These are phyloP conservation scores for Aspergillus campestris DNA, from an alignment of 495 filamentous ascomycete genomes.

Conservation along the genomic window DNA sequence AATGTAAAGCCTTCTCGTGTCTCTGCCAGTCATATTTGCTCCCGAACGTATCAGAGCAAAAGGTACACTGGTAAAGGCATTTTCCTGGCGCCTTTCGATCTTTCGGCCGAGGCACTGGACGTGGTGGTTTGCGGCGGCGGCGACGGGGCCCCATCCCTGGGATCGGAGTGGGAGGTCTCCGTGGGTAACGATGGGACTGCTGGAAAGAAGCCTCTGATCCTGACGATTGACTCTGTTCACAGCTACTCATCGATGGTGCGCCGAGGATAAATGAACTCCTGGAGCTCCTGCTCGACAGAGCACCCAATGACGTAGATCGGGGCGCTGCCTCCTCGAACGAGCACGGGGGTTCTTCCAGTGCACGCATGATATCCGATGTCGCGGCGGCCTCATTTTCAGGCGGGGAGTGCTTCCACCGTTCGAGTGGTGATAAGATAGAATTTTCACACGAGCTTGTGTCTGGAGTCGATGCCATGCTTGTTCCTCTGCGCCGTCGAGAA, in stretches of 20 bases:
- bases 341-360: conserved; percentile 27
- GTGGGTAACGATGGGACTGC: background rate
- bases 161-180: conserved; percentile 6
- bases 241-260: conserved; percentile 8
- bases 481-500: conserved; percentile 13
- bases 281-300: conserved; percentile 8
- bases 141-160: background rate
- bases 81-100: background rate
- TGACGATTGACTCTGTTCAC: conserved; percentile 10
- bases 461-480: background rate
- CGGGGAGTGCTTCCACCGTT: conserved; percentile 66
- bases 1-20: conserved; percentile 68
- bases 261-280: conserved; percentile 7
- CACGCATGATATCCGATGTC: conserved; percentile 59
- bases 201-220: conserved; percentile 7
- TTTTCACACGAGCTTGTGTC: background rate
- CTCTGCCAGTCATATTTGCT: conserved; percentile 76
- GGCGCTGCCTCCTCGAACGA: background rate
- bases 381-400: conserved; percentile 69
- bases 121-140: conserved; percentile 3
- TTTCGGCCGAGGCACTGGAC: background rate
- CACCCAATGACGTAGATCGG: background rate
- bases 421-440: conserved; percentile 40
- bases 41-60: conserved; percentile 68
- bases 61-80: conserved; percentile 54